These are phyloP conservation scores for Stromatinia cepivora DNA, from an alignment of 2,329 filamentous ascomycete species.

Conservation along the genomic window DNA sequence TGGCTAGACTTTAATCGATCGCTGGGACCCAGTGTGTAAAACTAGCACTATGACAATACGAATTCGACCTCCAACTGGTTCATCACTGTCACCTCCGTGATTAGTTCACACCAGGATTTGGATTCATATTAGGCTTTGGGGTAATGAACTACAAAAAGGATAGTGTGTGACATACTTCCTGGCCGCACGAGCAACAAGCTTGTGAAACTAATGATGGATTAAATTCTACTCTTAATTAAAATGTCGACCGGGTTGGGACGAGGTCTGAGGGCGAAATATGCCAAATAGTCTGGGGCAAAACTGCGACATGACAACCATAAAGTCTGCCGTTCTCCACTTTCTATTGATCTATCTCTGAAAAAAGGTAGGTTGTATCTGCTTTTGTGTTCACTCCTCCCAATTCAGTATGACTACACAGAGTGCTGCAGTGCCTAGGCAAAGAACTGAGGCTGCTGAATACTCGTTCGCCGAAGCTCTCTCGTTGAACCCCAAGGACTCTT, in stretches of 20 bases:
- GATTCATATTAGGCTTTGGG: constrained; percentile 12
- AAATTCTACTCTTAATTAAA: not conserved
- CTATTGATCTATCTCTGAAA: not conserved
- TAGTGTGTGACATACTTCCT: too few species aligned
- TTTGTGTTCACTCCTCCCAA: not conserved
- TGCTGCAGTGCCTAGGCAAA: constrained; percentile 8
- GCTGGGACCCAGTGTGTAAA: not conserved
- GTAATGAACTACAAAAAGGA: too few species aligned
- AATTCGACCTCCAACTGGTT: not conserved
- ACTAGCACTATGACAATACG: not conserved
- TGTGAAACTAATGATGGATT: not conserved
- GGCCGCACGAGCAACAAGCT: too few species aligned
- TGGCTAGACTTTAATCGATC: not conserved
- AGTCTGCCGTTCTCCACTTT: constrained; percentile 11
- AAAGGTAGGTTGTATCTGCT: not conserved
- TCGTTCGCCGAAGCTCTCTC: constrained; percentile 19
- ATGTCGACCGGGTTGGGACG: not conserved
- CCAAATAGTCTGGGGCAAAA: not conserved
- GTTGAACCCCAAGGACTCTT: constrained; percentile 8
- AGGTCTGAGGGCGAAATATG: constrained; percentile 14
- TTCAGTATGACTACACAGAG: constrained; percentile 18
- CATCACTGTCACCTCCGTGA: not conserved
- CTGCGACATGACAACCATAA: not conserved
- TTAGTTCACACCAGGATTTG: not conserved
- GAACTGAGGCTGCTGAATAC: constrained; percentile 12